Evolutionary conservation across 2,329 filamentous ascomycete species (phyloP), one percentile per base, ranked within the genome.

Genomic region (Exophiala lecanii-corni): DNA sequence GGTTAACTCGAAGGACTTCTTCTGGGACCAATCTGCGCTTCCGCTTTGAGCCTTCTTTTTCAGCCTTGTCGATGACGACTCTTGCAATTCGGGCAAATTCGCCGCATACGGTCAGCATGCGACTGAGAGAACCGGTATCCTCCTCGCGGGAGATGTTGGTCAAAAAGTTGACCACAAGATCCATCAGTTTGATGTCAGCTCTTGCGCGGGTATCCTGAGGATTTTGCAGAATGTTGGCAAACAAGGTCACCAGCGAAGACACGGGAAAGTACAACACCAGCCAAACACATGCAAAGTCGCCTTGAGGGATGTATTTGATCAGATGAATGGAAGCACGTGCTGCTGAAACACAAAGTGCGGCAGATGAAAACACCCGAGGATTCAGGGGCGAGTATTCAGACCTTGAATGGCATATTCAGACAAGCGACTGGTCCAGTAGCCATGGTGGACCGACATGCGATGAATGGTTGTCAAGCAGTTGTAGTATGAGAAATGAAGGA

Each of bases 381-480:
- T 97, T 98, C 41, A 98, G 68, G 92, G 89, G 51, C 85, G 78
- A 0, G 89, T 84, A 62, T 97, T 97, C 31, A 96, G 72, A 1
- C 92, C 92, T 63, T 95, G 87, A 43, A 97, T 92, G 12, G 92
- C 92, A 59, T 89, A 97, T 58, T 97, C 91, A 26, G 89, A 94
- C 30, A 98, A 69, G 26, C 92, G 80, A 59, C 87, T 96, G 1
- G 91, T 97, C 92, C 92, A 98, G 67, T 95, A 96, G 10, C 92
- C 92, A 61, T 96, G 89, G 57, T 97, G 92, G 20, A 97, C 86
- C 31, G 88, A 94, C 92, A 97, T 98, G 39, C 92, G 86, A 63
- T 98, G 92, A 52, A 98, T 96, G 0, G 92, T 98, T 1, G 91
- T 96, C 39, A 98, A 69, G 57, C 89, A 96, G 63, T 98, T 98